Evolutionary conservation across 2,329 filamentous ascomycete species (phyloP).

Genomic region (Arthrinium phaeospermum): DNA sequence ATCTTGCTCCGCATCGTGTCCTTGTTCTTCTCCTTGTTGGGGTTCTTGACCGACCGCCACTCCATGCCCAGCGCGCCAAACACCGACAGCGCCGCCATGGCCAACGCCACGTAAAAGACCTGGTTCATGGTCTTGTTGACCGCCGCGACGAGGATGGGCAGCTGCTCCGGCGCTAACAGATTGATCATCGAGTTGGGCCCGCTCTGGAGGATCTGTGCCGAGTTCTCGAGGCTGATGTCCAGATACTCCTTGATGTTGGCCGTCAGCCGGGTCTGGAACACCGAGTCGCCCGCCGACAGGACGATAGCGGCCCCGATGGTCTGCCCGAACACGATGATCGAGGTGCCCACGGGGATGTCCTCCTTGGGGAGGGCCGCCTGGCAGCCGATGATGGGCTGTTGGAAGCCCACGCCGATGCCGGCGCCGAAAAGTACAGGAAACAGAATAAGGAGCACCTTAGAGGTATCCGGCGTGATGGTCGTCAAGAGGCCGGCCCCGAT

Average conservation of each 20-base stretch:
- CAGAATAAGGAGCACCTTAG: slow-evolving; percentile 59
- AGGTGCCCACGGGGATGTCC: slow-evolving; percentile 57
- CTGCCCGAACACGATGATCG: slow-evolving; percentile 66
- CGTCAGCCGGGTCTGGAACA: slow-evolving; percentile 61
- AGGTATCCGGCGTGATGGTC: slow-evolving; percentile 54
- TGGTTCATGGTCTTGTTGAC: slow-evolving; percentile 20
- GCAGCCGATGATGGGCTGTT: slow-evolving; percentile 54
- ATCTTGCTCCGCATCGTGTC: neutral
- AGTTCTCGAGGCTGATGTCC: slow-evolving; percentile 19
- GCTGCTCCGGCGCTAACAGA: neutral
- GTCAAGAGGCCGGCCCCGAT: slow-evolving; percentile 61
- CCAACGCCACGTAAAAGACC: slow-evolving; percentile 22
- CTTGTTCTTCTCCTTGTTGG: neutral
- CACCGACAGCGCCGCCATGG: slow-evolving; percentile 21
- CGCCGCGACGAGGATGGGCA: slow-evolving; percentile 16
- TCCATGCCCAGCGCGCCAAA: slow-evolving; percentile 23
- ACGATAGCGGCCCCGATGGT: slow-evolving; percentile 69
- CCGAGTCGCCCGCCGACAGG: slow-evolving; percentile 68
- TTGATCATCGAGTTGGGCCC: slow-evolving; percentile 1
- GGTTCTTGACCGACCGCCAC: slow-evolving; percentile 16
- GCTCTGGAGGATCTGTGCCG: slow-evolving; percentile 15
- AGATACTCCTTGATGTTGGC: slow-evolving; percentile 21
- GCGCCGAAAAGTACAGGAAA: slow-evolving; percentile 62
- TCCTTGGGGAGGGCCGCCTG: slow-evolving; percentile 57
- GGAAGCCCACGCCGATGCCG: slow-evolving; percentile 56